Evolutionary conservation across 225 moss, liverwort and hornwort genomes (phyloP).

Genomic region (Thuidium tamariscinum): DNA sequence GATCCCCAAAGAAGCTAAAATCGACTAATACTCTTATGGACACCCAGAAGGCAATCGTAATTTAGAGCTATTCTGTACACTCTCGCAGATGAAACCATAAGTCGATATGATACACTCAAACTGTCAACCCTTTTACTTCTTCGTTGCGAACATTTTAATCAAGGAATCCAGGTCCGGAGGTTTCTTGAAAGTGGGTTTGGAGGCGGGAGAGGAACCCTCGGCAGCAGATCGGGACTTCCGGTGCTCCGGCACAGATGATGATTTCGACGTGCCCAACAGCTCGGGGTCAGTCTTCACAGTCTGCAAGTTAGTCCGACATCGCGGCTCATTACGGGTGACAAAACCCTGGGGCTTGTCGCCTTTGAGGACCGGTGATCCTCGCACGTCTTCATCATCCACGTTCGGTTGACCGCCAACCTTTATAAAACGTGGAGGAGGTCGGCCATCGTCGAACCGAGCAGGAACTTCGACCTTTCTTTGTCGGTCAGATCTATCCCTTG

Average conservation of each 20-base stretch:
- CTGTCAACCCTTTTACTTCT: not conserved
- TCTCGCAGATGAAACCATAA: not conserved
- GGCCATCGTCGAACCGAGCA: not conserved
- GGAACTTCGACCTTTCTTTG: not conserved
- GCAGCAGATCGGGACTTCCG: constrained; percentile 3
- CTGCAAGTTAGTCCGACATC: not conserved
- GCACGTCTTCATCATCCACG: not conserved
- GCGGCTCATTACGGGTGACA: not conserved
- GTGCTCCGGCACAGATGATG: not conserved
- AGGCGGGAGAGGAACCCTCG: not conserved
- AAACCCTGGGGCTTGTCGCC: constrained; percentile 1
- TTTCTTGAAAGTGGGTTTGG: not conserved
- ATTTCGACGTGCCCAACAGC: not conserved
- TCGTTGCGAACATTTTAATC: constrained; percentile 10
- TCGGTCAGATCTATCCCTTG: not conserved
- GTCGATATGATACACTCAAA: constrained; percentile 13
- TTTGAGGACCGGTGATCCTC: not conserved
- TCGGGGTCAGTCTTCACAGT: constrained; percentile 16
- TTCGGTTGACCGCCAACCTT: not conserved
- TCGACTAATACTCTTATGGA: not conserved
- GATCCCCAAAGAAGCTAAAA: not conserved
- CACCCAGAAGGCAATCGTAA: not conserved
- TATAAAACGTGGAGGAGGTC: constrained; percentile 12
- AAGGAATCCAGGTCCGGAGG: constrained; percentile 19
- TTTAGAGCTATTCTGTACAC: constrained; percentile 5